These are phyloP conservation scores for Remersonia thermophila DNA, from an alignment of 2,329 filamentous ascomycete genomes.

Conservation along the genomic window DNA sequence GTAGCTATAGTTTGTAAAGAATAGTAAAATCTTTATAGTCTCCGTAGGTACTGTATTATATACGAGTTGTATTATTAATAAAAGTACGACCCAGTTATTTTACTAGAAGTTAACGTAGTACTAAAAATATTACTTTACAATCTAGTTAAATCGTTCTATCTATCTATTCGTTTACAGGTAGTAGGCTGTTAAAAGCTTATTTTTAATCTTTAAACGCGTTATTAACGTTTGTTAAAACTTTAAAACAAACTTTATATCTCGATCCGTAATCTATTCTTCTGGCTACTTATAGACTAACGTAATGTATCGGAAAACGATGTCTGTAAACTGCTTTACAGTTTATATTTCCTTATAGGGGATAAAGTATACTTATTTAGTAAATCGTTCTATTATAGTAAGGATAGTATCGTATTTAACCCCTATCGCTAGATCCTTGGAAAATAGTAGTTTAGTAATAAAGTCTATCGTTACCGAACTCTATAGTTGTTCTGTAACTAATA, in stretches of 20 bases:
- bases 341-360: slow-evolving; percentile 4
- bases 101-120: slow-evolving; percentile 12
- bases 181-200: slow-evolving; percentile 1
- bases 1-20: slow-evolving; percentile 1
- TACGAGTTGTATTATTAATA: slow-evolving; percentile 9
- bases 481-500: slow-evolving; percentile 1
- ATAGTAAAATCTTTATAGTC: background rate
- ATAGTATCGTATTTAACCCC: slow-evolving; percentile 5
- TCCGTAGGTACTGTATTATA: background rate
- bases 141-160: slow-evolving; percentile 9
- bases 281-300: background rate
- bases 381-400: slow-evolving; percentile 4
- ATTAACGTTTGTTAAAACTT: slow-evolving; percentile 10
- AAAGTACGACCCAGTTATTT: slow-evolving; percentile 11
- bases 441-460: slow-evolving; percentile 9
- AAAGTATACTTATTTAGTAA: slow-evolving; percentile 9
- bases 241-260: slow-evolving; percentile 9
- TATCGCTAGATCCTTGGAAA: slow-evolving; percentile 2
- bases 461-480: slow-evolving; percentile 6
- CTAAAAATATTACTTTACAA: slow-evolving; percentile 7
- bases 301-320: background rate
- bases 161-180: slow-evolving; percentile 8
- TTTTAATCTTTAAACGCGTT: background rate
- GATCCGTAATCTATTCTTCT: slow-evolving; percentile 4
- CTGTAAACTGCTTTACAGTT: slow-evolving; percentile 3